Percentiles rank a stretch among this genome's conserved stretches.
Evolutionary conservation across 352 stramenopile species (phyloP).

Genomic region (Globisporangium barbulae): DNA sequence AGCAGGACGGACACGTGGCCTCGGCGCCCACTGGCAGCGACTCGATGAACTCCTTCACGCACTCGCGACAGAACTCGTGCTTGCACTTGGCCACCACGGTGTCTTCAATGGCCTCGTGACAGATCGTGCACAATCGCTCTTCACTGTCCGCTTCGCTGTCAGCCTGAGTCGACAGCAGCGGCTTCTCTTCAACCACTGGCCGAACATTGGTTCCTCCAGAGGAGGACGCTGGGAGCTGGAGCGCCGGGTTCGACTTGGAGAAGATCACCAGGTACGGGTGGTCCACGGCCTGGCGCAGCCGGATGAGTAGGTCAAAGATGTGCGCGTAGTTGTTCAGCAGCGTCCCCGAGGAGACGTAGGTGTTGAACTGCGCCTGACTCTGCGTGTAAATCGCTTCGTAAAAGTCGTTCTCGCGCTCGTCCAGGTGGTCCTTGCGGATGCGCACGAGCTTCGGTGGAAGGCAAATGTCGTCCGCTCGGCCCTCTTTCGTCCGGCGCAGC

Average conservation of each 20-base stretch:
- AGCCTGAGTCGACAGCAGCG: constrained; percentile 31
- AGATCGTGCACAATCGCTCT: constrained; percentile 83
- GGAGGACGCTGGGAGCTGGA: constrained; percentile 47
- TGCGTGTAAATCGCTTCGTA: constrained; percentile 99
- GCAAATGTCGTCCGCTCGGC: constrained; percentile 94
- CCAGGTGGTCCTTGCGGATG: constrained; percentile 79
- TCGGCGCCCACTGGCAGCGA: constrained; percentile 57
- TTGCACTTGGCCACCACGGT: constrained; percentile 87
- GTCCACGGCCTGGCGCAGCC: constrained; percentile 97
- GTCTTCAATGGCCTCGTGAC: constrained; percentile 91
- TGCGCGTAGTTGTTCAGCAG: constrained; percentile 99
- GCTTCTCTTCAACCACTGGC: constrained; percentile 61
- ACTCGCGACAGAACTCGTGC: constrained; percentile 91
- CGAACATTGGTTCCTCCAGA: constrained; percentile 16
- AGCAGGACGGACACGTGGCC: constrained; percentile 76
- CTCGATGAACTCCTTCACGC: constrained; percentile 77
- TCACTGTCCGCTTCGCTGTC: constrained; percentile 26
- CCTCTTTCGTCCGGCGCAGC: constrained; percentile 97
- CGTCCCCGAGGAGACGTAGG: constrained; percentile 96
- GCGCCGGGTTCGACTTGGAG: constrained; percentile 81
- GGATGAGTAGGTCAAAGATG: constrained; percentile 98
- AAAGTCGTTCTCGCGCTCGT: constrained; percentile 96
- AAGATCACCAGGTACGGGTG: constrained; percentile 98
- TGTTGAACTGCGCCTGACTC: constrained; percentile 97
- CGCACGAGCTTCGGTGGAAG: constrained; percentile 87